Conservation (phyloP, 768 basidiomycete species). For the Panellus pusillus region DNA sequence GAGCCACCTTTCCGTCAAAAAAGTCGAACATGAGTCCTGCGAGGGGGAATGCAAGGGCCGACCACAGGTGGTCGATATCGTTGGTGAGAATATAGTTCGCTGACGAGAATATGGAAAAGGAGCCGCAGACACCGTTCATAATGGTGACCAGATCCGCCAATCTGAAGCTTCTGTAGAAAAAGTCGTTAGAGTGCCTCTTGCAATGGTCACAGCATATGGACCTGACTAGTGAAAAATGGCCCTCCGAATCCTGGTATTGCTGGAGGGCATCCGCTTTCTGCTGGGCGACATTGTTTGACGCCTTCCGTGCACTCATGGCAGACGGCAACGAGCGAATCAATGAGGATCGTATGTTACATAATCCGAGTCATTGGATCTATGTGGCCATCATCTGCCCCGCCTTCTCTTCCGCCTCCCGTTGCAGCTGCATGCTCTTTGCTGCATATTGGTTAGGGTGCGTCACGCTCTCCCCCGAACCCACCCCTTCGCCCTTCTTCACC, state of each 20-base stretch:
- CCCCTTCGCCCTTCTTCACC: constrained; percentile 86
- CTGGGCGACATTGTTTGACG: constrained; percentile 28
- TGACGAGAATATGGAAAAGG: constrained; percentile 91
- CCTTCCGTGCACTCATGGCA: constrained; percentile 54
- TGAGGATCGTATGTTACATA: not conserved
- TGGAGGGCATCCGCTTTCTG: constrained; percentile 53
- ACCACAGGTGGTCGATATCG: constrained; percentile 79
- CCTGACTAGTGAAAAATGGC: constrained; percentile 98
- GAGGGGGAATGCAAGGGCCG: constrained; percentile 84
- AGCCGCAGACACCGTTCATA: constrained; percentile 98
- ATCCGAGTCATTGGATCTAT: not conserved
- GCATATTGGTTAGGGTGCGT: constrained; percentile 94
- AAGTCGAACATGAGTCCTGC: constrained; percentile 98
- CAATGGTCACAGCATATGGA: constrained; percentile 32
- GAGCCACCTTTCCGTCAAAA: constrained; percentile 94
- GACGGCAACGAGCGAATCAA: constrained; percentile 1
- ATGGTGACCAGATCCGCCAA: constrained; percentile 98
- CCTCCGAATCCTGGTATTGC: constrained; percentile 85
- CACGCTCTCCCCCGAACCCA: constrained; percentile 83
- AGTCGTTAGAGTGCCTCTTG: not conserved
- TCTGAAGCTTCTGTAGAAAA: constrained; percentile 79
- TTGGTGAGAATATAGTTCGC: constrained; percentile 83
- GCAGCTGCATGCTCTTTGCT: constrained; percentile 68
- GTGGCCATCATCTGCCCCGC: constrained; percentile 42
- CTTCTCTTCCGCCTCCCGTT: constrained; percentile 39